Conservation (phyloP, 1,284 basidiomycete species). For the Puccinia triticina region DNA sequence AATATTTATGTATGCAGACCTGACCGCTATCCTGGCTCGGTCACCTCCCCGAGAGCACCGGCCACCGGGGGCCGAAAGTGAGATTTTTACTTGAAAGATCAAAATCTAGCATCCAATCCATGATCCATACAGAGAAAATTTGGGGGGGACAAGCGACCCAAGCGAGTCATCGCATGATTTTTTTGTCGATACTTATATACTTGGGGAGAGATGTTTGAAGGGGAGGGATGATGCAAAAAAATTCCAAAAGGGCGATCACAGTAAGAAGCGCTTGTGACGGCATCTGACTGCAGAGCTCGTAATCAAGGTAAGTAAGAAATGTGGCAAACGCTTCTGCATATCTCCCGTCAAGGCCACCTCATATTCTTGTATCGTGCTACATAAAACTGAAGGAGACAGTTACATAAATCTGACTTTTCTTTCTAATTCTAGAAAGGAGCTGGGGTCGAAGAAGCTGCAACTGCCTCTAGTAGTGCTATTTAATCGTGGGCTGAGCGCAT, state of each 20-base stretch:
- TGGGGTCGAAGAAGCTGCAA: not conserved
- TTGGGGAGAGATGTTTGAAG: not conserved
- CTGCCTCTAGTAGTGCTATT: not conserved
- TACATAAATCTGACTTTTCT: not conserved
- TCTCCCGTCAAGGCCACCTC: not conserved
- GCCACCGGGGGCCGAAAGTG: slow-evolving; percentile 20
- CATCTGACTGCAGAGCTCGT: slow-evolving; percentile 23
- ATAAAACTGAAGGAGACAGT: too few species aligned
- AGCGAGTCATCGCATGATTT: slow-evolving; percentile 13
- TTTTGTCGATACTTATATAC: slow-evolving; percentile 5
- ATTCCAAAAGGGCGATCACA: slow-evolving; percentile 16
- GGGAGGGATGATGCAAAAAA: not conserved
- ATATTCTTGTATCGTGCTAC: not conserved
- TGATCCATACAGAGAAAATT: not conserved
- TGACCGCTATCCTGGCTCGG: not conserved
- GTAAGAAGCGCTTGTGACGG: not conserved
- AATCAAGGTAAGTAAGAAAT: slow-evolving; percentile 7
- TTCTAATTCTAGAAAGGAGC: not conserved
- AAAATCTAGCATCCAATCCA: not conserved
- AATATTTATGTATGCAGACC: not conserved
- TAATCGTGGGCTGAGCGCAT: too few species aligned
- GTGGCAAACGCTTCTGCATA: not conserved
- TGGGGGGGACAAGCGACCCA: not conserved
- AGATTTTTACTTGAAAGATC: slow-evolving; percentile 11
- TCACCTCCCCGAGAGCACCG: slow-evolving; percentile 11